phyloP scores from a whole-genome alignment of 2,329 filamentous ascomycete genomes.

The Exophiala viscosa region DNA sequence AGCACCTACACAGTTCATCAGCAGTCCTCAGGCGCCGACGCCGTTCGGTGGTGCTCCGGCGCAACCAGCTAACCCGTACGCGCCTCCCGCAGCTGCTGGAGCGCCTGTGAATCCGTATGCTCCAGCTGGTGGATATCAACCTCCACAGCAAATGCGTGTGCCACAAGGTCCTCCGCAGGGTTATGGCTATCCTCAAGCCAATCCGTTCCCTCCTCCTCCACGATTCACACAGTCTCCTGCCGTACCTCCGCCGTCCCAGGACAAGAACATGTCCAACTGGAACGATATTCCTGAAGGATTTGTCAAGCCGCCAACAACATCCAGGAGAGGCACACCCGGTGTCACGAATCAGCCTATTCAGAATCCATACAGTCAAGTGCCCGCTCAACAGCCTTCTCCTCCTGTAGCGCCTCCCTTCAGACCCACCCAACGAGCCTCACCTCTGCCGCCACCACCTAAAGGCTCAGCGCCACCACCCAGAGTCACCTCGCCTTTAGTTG shows the following conservation, averaged over 20 bases:
- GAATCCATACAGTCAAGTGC: constrained; percentile 60
- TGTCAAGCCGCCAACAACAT: constrained; percentile 64
- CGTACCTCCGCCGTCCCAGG: constrained; percentile 63
- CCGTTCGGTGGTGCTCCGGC: constrained; percentile 5
- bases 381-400: constrained; percentile 55
- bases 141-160: constrained; percentile 46
- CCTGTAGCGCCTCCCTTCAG: constrained; percentile 60
- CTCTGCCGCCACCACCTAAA: constrained; percentile 80
- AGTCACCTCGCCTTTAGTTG: constrained; percentile 66
- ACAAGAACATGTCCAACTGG: constrained; percentile 76
- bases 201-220: constrained; percentile 58
- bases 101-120: constrained; percentile 23
- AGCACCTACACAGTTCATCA: constrained; percentile 17
- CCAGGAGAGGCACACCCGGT: constrained; percentile 70
- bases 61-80: constrained; percentile 22
- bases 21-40: background rate
- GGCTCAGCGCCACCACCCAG: constrained; percentile 63
- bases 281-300: constrained; percentile 89
- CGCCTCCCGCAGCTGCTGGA: constrained; percentile 4
- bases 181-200: constrained; percentile 35
- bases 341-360: constrained; percentile 58
- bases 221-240: constrained; percentile 64
- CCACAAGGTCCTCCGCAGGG: constrained; percentile 39
- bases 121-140: constrained; percentile 53
- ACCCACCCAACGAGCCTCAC: constrained; percentile 55